phyloP scores from a whole-genome alignment of 345 rosid species.

The Hibiscus mutabilis region DNA sequence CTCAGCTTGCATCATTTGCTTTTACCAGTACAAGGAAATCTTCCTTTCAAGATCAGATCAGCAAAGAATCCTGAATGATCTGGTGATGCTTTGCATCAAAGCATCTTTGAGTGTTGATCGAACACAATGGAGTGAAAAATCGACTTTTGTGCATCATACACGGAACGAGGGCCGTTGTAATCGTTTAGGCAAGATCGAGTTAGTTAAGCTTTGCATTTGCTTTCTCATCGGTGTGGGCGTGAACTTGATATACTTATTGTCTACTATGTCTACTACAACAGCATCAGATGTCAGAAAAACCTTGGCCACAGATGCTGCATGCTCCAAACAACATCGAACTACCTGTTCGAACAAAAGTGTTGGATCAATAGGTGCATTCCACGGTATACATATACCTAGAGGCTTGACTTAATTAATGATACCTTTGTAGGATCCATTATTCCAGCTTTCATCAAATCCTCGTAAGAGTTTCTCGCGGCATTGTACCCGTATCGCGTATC shows the following conservation, averaged over 20 bases:
- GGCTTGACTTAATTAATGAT: neutral
- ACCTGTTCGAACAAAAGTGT: conserved; percentile 36
- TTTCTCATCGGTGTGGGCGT: conserved; percentile 39
- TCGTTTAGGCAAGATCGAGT: conserved; percentile 10
- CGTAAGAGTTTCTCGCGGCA: conserved; percentile 68
- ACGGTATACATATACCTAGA: neutral
- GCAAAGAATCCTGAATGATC: neutral
- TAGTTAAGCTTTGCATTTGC: conserved; percentile 35
- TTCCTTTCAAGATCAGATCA: neutral
- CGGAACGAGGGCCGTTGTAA: neutral
- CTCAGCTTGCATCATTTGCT: neutral
- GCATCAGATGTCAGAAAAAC: conserved; percentile 72
- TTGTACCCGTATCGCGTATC: conserved; percentile 68
- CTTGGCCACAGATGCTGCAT: conserved; percentile 85
- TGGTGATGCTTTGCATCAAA: neutral
- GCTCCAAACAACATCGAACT: conserved; percentile 87
- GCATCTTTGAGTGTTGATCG: neutral
- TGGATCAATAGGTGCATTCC: neutral
- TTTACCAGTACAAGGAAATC: neutral
- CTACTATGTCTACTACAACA: conserved; percentile 73
- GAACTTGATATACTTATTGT: conserved; percentile 40
- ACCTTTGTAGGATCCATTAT: conserved; percentile 94
- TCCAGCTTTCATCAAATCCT: conserved; percentile 72
- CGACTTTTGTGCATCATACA: neutral
- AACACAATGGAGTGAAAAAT: neutral